These are phyloP conservation scores for Eucalyptus curtisii DNA, from an alignment of 345 rosid genomes.

Conservation along the genomic window DNA sequence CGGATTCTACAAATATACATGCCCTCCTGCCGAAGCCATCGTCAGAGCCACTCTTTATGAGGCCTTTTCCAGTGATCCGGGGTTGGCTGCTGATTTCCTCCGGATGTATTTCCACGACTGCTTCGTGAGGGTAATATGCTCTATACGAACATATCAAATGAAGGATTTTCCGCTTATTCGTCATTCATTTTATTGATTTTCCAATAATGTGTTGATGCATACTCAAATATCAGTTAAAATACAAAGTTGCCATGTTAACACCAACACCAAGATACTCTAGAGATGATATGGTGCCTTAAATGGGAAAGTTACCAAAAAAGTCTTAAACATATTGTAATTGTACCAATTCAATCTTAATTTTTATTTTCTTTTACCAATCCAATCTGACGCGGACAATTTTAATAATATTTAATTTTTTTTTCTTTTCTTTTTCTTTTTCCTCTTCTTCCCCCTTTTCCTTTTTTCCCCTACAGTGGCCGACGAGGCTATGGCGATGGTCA, in stretches of 20 bases:
- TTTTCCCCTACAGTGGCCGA: too few species aligned
- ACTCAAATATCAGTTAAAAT: not conserved
- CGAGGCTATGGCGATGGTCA: too few species aligned
- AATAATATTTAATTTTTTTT: too few species aligned
- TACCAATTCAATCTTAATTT: rapidly evolving
- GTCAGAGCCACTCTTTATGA: not conserved
- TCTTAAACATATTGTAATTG: too few species aligned
- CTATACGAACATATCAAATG: not conserved
- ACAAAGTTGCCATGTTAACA: not conserved
- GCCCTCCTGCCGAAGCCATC: constrained; percentile 7
- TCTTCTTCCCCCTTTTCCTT: too few species aligned
- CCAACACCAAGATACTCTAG: not conserved
- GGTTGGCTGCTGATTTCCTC: constrained; percentile 3
- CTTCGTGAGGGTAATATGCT: constrained; percentile 8
- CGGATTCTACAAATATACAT: constrained; percentile 1
- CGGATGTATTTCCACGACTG: constrained; percentile 21
- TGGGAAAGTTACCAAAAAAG: too few species aligned
- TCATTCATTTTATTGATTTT: not conserved
- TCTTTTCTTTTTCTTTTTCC: too few species aligned
- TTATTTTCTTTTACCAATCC: too few species aligned
- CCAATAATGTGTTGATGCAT: not conserved
- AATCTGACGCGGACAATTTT: too few species aligned
- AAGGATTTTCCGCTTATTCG: not conserved
- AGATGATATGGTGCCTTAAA: rapidly evolving
- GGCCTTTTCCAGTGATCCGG: constrained; percentile 1